A percentile compares a stretch with the other conserved stretches of the same genome.
Evolutionary conservation across 345 rosid genomes (phyloP).

Genomic region (Rhodomyrtus tomentosa): DNA sequence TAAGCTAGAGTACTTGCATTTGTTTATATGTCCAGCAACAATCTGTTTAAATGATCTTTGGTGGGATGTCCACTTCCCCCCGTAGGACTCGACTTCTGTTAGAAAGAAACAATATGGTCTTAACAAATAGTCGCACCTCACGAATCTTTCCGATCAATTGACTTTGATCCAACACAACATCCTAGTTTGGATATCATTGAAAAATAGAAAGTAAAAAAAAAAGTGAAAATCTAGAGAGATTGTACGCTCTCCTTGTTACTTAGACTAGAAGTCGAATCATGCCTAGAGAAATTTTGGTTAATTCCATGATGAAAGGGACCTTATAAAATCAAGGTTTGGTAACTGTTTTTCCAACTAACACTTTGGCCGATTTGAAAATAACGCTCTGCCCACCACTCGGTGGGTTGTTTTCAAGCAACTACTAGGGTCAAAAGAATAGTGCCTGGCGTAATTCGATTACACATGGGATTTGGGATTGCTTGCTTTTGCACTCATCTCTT

Average conservation of each 20-base stretch:
- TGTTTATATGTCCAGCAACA: not conserved
- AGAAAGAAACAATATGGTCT: not conserved
- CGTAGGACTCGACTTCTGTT: not conserved
- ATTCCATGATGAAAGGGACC: not conserved
- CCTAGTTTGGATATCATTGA: not conserved
- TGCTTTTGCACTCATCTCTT: not conserved
- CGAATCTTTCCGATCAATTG: not conserved
- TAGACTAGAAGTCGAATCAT: not conserved
- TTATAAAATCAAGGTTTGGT: not conserved
- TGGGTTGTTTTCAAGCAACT: not conserved
- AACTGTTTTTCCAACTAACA: slow-evolving; percentile 4
- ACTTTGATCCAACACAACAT: not conserved
- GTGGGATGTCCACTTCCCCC: not conserved
- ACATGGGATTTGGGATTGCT: not conserved
- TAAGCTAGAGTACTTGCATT: not conserved
- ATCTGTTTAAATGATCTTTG: not conserved
- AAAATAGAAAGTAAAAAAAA: too few relatives aligned
- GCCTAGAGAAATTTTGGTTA: not conserved
- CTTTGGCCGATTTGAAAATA: not conserved
- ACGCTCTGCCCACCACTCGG: slow-evolving; percentile 1
- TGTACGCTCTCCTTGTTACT: not conserved
- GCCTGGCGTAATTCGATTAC: not conserved
- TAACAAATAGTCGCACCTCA: not conserved
- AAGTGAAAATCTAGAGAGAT: not conserved
- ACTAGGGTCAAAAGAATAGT: not conserved